phyloP scores from a whole-genome alignment of 768 basidiomycete genomes.

The Kwoniella europaea region DNA sequence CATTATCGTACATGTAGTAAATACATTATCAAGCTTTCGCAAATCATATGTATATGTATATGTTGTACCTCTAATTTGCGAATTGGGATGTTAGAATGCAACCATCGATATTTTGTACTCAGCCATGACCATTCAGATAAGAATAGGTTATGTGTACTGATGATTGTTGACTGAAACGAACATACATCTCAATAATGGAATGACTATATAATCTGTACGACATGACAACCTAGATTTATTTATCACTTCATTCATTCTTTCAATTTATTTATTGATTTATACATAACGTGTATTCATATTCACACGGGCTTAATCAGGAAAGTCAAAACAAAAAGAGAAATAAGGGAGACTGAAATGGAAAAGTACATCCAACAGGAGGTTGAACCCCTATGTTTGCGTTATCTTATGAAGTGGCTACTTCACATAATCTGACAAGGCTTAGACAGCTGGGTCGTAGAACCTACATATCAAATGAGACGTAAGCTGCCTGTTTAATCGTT shows the following conservation, averaged over 20 bases:
- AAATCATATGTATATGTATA: too few relatives aligned
- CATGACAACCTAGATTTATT: neutral
- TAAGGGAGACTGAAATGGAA: neutral
- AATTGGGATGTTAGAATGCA: neutral
- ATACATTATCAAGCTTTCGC: too few relatives aligned
- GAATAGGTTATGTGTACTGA: too few relatives aligned
- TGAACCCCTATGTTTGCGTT: too few relatives aligned
- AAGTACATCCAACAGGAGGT: neutral
- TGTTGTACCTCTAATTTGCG: too few relatives aligned
- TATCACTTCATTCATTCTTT: neutral
- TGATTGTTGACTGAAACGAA: neutral
- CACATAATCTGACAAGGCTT: too few relatives aligned
- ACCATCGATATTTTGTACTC: neutral
- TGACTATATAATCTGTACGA: slow-evolving; percentile 2
- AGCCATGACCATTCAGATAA: too few relatives aligned
- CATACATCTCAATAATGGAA: neutral
- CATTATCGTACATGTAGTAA: too few relatives aligned
- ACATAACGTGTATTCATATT: neutral
- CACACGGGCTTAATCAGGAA: neutral
- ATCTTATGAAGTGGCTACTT: too few relatives aligned
- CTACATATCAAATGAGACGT: slow-evolving; percentile 4
- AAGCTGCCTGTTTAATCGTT: neutral
- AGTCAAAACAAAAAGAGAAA: neutral
- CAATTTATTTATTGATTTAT: neutral
- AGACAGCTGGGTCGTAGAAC: slow-evolving; percentile 39